Evolutionary conservation across 2,329 filamentous ascomycete genomes (phyloP), one percentile per base, ranked within the genome.

Genomic region (Fusarium pseudograminearum): DNA sequence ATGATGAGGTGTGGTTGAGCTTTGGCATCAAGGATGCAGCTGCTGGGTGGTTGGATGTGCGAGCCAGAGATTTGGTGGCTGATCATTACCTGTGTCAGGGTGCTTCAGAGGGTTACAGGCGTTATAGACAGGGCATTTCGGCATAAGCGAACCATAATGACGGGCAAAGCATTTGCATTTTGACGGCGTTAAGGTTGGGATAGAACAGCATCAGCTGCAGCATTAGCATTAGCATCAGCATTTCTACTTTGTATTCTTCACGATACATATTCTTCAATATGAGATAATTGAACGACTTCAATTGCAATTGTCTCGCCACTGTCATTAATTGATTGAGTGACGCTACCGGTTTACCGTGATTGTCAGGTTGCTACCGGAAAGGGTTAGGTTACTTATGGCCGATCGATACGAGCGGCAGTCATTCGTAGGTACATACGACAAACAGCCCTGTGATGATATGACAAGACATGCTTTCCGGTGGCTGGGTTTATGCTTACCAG

Each of bases 1-100:
- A 71, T 24, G 70, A 72, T 22, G 70, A 72, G 64, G 38, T 72
- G 14, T 72, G 70, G 70, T 34, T 72, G 60, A 67, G 70, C 41
- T 72, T 72, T 42, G 70, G 70, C 10, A 70, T 72, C 50, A 58
- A 58, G 26, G 70, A 72, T 34, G 44, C 67, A 16, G 70, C 60
- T 12, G 64, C 70, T 18, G 70, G 70, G n/a, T 72, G 70, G 70
- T 16, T 72, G 45, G 70, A 72, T n/a, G 44, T 73, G 16, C 34
- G 64, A 11, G 70, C 70, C 8, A 69, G 56, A 44, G 67, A 72
- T 24, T 48, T 72, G 3, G 33, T 72, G 16, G 45, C 42, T 36
- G 70, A 71, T 61, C 70, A 72, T 46, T 69, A 73, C 55, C 26
- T 73, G 9, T 72, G 70, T 20, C 44, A 71, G 42, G 60, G 55